Base-by-base conservation (phyloP, 352 stramenopile species). In the Pythium volutum region DNA sequence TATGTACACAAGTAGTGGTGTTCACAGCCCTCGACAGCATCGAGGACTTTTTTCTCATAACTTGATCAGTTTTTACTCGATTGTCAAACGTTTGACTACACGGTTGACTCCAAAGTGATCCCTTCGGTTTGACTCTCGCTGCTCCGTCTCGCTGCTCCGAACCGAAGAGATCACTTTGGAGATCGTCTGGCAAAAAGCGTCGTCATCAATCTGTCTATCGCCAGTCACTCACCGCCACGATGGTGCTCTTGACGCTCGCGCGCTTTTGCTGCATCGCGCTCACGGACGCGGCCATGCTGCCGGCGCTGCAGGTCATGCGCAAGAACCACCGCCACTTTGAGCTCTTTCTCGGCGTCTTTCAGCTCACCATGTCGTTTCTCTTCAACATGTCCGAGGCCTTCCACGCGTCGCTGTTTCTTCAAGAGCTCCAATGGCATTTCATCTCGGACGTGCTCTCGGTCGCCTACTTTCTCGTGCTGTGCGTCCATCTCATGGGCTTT, bases 361-460 rank as follows among this genome's bases (percentile, higher is more conserved):
- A 96, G 60, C 71, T 96, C 23, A 39, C 71, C n/a, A 84, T 92
- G 41, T 66, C 84, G 26, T 91, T 94, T 61, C 81, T 79, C 50
- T 94, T 93, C 74, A 96, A 95, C 69, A 75, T 79, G 12, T 82
- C 84, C 34, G 83, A 93, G 65, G 80, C 81, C 16, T 81, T 91
- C 59, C 68, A 83, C 38, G 56, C 71, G 50, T 62, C 75, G 43
- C 62, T 93, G 26, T 95, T 95, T 60, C 70, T 95, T 16, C 66
- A 71, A 38, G 75, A 88, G 56, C 63, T 79, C 22, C 71, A 96
- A 61, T 96, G 85, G 87, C 86, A 94, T 51, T 91, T 89, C 54
- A 92, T 96, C 68, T 89, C 81, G 66, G 87, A 96, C 59, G 82
- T 96, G 63, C 69, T 96, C 25, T 92, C 76, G n/a, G 62, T 95